Base-by-base conservation (phyloP, 2,329 filamentous ascomycete genomes). In the Diaporthe aspalathi region DNA sequence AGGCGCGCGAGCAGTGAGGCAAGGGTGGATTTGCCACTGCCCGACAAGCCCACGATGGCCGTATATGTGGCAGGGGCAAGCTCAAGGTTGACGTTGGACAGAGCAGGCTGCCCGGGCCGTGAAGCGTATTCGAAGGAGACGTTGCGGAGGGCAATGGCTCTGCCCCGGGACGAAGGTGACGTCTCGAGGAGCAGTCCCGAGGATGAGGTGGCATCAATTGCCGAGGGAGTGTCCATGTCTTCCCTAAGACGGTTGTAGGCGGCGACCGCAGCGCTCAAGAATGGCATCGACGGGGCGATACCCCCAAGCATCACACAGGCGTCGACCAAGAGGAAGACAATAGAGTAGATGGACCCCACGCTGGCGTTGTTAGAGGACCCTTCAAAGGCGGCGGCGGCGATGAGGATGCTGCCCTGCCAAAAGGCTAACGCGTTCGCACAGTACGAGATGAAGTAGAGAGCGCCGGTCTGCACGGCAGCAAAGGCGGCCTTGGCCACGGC, bases 391-490 rank as follows among this genome's bases (percentile, higher is more conserved):
- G n/a, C 40, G 14, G 49, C 52, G 52, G 52, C 52, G 11, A 54
- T 35, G 17, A 54, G 29, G 52, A 54, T 35, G 52, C 52, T 54
- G 29, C 52, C 52, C 52, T 54, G 52, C 52, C 52, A 54, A 14
- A 54, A 54, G 29, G 52, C 52, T 29, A 54, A 29, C 17, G 52
- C 52, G 29, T 54, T 54, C 29, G 52, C 52, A 35, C 52, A 54
- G 29, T 54, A 54, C 20, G 52, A 54, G 52, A 54, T 29, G 16
- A 54, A 54, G 29, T 54, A 54, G 29, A 54, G 52, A 11, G 52
- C 20, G 17, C 52, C 52, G 22, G 52, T 54, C 29, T 35, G 29
- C 29, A 54, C 52, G 20, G 52, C 52, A 35, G 52, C 27, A 54
- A 54, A 54, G 3, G 52, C 52, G 17, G 52, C 16, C 52, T 54